Conservation (phyloP, 345 rosid species). For the Streptanthus diversifolius region DNA sequence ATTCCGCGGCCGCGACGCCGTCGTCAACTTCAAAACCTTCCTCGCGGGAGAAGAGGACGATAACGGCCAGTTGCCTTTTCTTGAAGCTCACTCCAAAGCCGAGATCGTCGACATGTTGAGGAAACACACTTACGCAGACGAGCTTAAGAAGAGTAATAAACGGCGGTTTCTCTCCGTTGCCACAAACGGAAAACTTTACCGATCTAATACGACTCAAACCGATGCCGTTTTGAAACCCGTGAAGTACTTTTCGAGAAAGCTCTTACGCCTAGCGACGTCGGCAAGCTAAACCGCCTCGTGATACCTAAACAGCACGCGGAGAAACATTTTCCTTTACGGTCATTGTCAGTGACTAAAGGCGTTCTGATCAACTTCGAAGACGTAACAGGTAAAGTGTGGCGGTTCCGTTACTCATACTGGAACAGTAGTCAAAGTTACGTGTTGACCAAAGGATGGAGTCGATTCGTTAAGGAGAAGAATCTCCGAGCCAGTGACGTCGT, state of each 20-base stretch:
- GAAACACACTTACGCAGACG: conserved; percentile 77
- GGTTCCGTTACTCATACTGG: conserved; percentile 95
- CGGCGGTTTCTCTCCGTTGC: conserved; percentile 33
- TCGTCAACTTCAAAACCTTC: conserved; percentile 59
- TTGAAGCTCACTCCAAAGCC: conserved; percentile 73
- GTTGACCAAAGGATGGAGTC: conserved; percentile 91
- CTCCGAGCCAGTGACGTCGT: conserved; percentile 80
- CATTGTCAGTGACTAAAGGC: conserved; percentile 43
- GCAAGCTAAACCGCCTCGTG: conserved; percentile 87
- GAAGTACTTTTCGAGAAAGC: conserved; percentile 84
- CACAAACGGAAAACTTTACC: conserved; percentile 37
- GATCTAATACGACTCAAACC: not conserved
- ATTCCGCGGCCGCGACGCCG: conserved; percentile 86
- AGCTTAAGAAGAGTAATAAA: conserved; percentile 62
- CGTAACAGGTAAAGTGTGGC: conserved; percentile 67
- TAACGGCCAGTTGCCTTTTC: conserved; percentile 45
- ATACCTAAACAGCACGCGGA: conserved; percentile 95
- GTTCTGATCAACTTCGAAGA: conserved; percentile 73
- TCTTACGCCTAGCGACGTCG: conserved; percentile 95
- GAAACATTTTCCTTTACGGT: conserved; percentile 58
- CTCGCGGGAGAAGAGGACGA: conserved; percentile 9
- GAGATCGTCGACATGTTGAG: conserved; percentile 94
- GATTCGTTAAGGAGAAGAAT: conserved; percentile 83
- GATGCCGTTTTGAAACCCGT: conserved; percentile 36
- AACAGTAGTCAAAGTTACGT: conserved; percentile 95